Evolutionary conservation across 108 stramenopile genomes (phyloP).

Genomic region (Licmophora abbreviata): DNA sequence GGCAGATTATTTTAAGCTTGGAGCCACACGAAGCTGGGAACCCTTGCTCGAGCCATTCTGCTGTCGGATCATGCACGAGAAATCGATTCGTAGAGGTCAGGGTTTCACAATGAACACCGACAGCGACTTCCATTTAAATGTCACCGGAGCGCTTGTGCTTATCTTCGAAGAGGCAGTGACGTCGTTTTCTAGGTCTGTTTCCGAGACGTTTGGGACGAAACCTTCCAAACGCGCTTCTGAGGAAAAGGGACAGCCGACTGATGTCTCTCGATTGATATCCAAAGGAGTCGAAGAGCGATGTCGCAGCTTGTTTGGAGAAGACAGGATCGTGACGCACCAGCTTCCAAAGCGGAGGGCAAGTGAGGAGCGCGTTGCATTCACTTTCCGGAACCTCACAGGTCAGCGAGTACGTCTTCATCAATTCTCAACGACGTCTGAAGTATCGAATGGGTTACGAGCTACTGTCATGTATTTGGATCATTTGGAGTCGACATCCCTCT

Average conservation of each 20-base stretch:
- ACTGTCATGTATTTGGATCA: constrained; percentile 76
- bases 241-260: not conserved
- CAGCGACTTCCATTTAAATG: constrained; percentile 76
- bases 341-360: constrained; percentile 34
- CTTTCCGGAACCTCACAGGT: constrained; percentile 81
- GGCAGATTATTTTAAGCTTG: constrained; percentile 92
- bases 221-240: not conserved
- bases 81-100: constrained; percentile 42
- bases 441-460: constrained; percentile 20
- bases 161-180: constrained; percentile 68
- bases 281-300: constrained; percentile 4
- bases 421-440: constrained; percentile 16
- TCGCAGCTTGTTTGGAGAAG: constrained; percentile 18
- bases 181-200: constrained; percentile 27
- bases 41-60: constrained; percentile 83
- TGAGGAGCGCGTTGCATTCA: constrained; percentile 82
- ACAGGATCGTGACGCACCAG: constrained; percentile 50
- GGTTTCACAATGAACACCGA: constrained; percentile 62
- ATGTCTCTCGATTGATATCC: no score
- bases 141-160: constrained; percentile 77
- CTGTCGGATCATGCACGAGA: constrained; percentile 57
- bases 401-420: constrained; percentile 81
- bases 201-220: constrained; percentile 19
- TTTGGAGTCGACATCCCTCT: constrained; percentile 47
- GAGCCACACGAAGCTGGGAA: constrained; percentile 90